Conservation (phyloP, 2,329 filamentous ascomycete species). For the Diaporthe ilicicola region DNA sequence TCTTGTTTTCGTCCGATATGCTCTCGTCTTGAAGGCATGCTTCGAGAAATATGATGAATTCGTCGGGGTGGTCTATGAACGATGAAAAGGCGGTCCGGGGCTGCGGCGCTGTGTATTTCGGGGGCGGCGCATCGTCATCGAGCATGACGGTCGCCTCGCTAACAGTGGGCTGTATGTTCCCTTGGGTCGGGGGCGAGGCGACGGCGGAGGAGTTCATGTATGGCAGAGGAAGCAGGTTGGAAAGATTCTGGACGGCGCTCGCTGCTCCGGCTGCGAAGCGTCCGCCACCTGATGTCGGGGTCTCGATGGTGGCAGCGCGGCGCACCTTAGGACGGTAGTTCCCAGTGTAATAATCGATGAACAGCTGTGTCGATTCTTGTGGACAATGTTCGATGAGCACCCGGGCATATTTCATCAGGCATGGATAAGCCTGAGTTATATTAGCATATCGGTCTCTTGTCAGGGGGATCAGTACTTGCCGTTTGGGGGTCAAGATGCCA, state of each 20-base stretch:
- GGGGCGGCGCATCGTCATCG: slow-evolving; percentile 54
- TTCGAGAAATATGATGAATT: slow-evolving; percentile 93
- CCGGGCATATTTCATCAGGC: slow-evolving; percentile 93
- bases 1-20: slow-evolving; percentile 77
- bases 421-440: slow-evolving; percentile 74
- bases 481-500: slow-evolving; percentile 83
- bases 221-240: slow-evolving; percentile 82
- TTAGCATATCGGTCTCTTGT: slow-evolving; percentile 41
- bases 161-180: slow-evolving; percentile 59
- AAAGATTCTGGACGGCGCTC: slow-evolving; percentile 85
- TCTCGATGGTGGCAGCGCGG: slow-evolving; percentile 46
- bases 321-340: slow-evolving; percentile 79
- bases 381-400: slow-evolving; percentile 90
- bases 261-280: slow-evolving; percentile 68
- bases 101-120: slow-evolving; percentile 79
- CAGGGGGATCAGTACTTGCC: slow-evolving; percentile 55
- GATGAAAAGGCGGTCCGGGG: slow-evolving; percentile 93
- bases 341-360: slow-evolving; percentile 95
- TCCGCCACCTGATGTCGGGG: slow-evolving; percentile 44
- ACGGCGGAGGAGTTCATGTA: slow-evolving; percentile 77
- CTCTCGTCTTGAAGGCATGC: slow-evolving; percentile 79
- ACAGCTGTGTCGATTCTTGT: slow-evolving; percentile 81
- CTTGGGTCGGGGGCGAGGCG: slow-evolving; percentile 60
- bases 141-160: slow-evolving; percentile 62
- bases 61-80: slow-evolving; percentile 91